phyloP scores from a whole-genome alignment of 2,329 filamentous ascomycete species.

The Penicillium aurantiogriseum region DNA sequence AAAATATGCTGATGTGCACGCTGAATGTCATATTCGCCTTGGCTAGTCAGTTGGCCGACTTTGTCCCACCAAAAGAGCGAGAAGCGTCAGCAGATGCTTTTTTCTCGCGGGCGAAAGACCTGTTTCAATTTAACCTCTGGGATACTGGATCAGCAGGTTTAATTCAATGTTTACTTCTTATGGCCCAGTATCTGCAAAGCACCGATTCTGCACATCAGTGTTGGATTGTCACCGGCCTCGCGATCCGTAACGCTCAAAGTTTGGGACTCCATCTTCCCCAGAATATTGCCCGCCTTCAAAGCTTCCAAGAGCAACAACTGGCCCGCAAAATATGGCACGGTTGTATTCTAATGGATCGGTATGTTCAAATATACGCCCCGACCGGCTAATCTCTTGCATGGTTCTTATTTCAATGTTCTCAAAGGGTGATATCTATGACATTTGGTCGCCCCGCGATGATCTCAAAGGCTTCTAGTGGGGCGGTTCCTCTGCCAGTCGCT shows the following conservation, averaged over 20 bases:
- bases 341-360: constrained; percentile 40
- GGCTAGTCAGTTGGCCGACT: constrained; percentile 46
- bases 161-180: constrained; percentile 50
- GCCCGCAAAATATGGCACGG: constrained; percentile 38
- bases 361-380: background rate
- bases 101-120: constrained; percentile 44
- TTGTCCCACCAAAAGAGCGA: constrained; percentile 40
- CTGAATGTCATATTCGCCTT: constrained; percentile 51
- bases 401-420: background rate
- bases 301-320: constrained; percentile 30
- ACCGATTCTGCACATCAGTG: constrained; percentile 50
- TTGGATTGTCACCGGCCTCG: constrained; percentile 51
- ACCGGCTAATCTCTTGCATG: too few relatives aligned
- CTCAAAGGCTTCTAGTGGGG: constrained; percentile 26
- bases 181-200: constrained; percentile 52
- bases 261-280: constrained; percentile 48
- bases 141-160: constrained; percentile 45
- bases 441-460: constrained; percentile 41
- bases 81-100: constrained; percentile 44
- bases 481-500: constrained; percentile 30
- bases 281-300: constrained; percentile 30
- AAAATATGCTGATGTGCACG: constrained; percentile 46
- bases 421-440: constrained; percentile 39
- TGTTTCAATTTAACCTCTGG: constrained; percentile 47
- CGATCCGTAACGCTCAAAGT: constrained; percentile 49